These are phyloP conservation scores for Pseudogymnoascus sp. DNA, from an alignment of 2,329 filamentous ascomycete species.

Conservation along the genomic window DNA sequence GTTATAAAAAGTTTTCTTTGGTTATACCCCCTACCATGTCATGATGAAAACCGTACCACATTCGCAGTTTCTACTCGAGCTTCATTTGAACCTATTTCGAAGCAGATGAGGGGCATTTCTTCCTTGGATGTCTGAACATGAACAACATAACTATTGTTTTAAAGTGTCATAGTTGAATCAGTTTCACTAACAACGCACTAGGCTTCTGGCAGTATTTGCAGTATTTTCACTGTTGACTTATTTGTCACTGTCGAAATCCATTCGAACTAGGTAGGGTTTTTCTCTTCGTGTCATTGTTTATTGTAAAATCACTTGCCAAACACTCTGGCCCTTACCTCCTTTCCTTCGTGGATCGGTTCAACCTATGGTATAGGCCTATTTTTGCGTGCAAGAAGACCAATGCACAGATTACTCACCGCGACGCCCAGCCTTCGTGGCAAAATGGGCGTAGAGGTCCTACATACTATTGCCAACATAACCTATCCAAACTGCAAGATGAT, in stretches of 20 bases:
- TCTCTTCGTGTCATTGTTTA: not conserved
- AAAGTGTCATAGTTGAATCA: not conserved
- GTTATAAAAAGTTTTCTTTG: slow-evolving; percentile 11
- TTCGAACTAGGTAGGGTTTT: not conserved
- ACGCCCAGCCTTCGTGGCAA: slow-evolving; percentile 41
- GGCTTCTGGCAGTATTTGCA: not conserved
- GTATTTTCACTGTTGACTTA: not conserved
- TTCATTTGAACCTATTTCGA: slow-evolving; percentile 55
- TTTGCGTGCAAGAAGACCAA: slow-evolving; percentile 73
- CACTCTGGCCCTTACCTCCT: slow-evolving; percentile 71
- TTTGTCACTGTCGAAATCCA: not conserved
- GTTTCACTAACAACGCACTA: not conserved
- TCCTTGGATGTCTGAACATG: slow-evolving; percentile 69
- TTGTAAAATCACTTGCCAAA: slow-evolving; percentile 50
- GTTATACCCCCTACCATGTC: slow-evolving; percentile 21
- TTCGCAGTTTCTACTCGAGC: slow-evolving; percentile 88
- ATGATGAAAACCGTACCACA: slow-evolving; percentile 72
- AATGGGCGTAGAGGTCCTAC: slow-evolving; percentile 65
- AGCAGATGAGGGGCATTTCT: slow-evolving; percentile 60
- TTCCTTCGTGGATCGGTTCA: slow-evolving; percentile 34
- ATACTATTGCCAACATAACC: slow-evolving; percentile 52
- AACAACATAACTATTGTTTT: slow-evolving; percentile 1
- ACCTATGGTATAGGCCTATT: slow-evolving; percentile 71
- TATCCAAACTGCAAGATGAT: not conserved
- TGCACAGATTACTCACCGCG: slow-evolving; percentile 61